Evolutionary conservation across 1,284 basidiomycete species (phyloP).

Genomic region (Ceratobasidium sp.): DNA sequence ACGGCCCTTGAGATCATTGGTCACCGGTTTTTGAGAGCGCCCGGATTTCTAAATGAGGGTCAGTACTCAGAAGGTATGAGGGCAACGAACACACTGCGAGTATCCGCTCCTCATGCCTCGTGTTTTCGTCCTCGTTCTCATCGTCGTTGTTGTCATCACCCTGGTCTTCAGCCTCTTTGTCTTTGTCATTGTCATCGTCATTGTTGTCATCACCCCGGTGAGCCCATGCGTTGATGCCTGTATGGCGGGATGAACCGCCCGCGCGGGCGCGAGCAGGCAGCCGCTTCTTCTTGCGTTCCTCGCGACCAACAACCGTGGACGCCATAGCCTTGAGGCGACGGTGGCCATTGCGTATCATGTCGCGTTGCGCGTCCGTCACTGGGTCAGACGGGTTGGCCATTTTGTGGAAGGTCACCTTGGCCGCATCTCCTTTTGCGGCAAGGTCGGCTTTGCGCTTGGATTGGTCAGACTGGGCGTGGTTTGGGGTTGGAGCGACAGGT

Average conservation of each 20-base stretch:
- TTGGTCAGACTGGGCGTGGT: background rate
- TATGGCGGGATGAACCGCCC: no score
- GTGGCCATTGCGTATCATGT: background rate
- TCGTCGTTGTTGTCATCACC: no score
- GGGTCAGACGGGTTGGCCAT: background rate
- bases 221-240: no score
- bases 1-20: background rate
- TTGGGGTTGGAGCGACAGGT: no score
- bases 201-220: no score
- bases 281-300: background rate
- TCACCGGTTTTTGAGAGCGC: background rate
- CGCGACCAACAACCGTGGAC: background rate
- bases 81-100: background rate
- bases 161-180: no score
- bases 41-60: background rate
- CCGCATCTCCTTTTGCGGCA: background rate
- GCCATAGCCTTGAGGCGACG: background rate
- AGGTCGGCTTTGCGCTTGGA: background rate
- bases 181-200: no score
- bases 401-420: background rate
- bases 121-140: background rate
- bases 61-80: no score
- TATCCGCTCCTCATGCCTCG: background rate
- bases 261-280: no score
- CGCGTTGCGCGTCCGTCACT: background rate